Evolutionary conservation across 164 flowering plant genomes (phyloP).

Genomic region (Litsea cubeba): DNA sequence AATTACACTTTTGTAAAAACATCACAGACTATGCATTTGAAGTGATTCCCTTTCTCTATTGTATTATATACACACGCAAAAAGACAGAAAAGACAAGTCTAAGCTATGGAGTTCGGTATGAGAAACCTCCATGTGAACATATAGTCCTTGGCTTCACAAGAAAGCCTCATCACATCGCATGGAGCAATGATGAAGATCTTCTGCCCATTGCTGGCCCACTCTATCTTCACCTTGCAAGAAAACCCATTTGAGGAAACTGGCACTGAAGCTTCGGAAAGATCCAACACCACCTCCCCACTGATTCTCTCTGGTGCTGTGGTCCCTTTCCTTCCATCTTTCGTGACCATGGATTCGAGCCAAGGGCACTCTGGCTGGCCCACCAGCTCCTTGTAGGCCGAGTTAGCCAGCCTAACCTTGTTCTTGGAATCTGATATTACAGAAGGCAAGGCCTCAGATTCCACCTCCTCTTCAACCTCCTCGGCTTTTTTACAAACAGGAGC

Average conservation of each 20-base stretch:
- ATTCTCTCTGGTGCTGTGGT: constrained; percentile 49
- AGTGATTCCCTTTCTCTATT: background rate
- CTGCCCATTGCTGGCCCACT: constrained; percentile 59
- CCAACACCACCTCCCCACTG: constrained; percentile 65
- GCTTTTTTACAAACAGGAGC: constrained; percentile 25
- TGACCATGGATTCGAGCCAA: constrained; percentile 66
- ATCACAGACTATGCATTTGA: background rate
- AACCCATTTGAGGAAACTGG: constrained; percentile 45
- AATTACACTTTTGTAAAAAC: background rate
- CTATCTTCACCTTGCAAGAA: constrained; percentile 69
- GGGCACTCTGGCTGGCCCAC: constrained; percentile 92
- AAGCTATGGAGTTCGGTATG: constrained; percentile 20
- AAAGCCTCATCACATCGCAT: constrained; percentile 53
- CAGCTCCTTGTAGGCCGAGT: constrained; percentile 87
- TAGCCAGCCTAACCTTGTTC: constrained; percentile 70
- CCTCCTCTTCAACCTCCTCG: constrained; percentile 73
- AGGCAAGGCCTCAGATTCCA: constrained; percentile 65
- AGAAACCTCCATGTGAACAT: constrained; percentile 75
- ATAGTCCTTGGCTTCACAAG: constrained; percentile 66
- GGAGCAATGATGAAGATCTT: constrained; percentile 44
- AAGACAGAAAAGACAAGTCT: background rate
- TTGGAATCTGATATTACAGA: constrained; percentile 72
- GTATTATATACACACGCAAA: background rate
- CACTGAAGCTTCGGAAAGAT: constrained; percentile 24
- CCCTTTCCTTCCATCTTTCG: background rate